phyloP scores from a whole-genome alignment of 164 flowering plant species.

The Chimonanthus salicifolius region DNA sequence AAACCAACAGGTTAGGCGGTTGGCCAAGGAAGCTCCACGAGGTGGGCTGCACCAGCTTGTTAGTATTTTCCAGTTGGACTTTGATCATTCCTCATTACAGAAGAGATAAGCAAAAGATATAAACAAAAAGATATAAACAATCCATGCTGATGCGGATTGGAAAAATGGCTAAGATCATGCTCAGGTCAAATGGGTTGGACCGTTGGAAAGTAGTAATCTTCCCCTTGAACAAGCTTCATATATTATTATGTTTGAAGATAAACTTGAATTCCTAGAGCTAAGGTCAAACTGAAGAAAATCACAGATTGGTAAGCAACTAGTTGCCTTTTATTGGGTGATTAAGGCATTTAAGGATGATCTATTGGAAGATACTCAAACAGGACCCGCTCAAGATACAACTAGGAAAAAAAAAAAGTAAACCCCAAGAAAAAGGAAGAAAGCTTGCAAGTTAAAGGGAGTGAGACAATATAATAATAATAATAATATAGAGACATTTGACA shows the following conservation, averaged over 20 bases:
- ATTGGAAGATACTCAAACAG: background rate
- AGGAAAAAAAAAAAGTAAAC: background rate
- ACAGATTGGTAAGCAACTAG: background rate
- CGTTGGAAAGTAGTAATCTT: background rate
- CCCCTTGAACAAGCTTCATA: background rate
- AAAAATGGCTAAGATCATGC: background rate
- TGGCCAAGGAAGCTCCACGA: background rate
- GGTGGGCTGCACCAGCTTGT: too few species aligned
- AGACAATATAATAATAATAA: background rate
- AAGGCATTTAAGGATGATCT: background rate
- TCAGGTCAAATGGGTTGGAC: background rate
- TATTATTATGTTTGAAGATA: background rate
- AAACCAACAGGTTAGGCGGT: background rate
- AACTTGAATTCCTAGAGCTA: background rate
- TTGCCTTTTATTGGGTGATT: background rate
- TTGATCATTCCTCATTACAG: background rate
- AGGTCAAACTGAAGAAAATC: background rate
- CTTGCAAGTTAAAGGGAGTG: slow-evolving; percentile 2
- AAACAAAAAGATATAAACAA: too few species aligned
- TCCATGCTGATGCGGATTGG: background rate
- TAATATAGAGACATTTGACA: background rate
- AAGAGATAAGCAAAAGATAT: background rate
- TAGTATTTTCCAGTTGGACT: background rate
- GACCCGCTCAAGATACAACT: background rate
- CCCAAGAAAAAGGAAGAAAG: slow-evolving; percentile 3